Evolutionary conservation across 768 basidiomycete species (phyloP).

Genomic region (Amanita rubescens): DNA sequence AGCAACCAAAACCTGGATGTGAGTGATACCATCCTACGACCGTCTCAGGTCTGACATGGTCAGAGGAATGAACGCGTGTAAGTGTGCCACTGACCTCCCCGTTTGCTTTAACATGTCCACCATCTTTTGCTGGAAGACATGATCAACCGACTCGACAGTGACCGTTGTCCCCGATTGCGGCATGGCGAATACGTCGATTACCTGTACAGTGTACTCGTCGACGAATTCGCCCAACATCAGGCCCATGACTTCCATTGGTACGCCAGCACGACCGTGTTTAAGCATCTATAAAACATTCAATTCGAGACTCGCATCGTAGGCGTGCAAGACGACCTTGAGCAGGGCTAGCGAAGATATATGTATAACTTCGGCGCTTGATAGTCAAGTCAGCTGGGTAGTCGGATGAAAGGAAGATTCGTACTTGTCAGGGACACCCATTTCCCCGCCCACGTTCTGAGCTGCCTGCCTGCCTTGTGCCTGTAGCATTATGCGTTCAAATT

Average conservation of each 20-base stretch:
- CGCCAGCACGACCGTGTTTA: conserved; percentile 97
- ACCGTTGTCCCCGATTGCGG: conserved; percentile 97
- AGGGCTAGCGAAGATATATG: conserved; percentile 97
- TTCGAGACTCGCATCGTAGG: not conserved
- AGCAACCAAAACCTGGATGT: conserved; percentile 98
- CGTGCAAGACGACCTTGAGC: conserved; percentile 62
- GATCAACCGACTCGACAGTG: conserved; percentile 96
- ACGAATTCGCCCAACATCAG: conserved; percentile 97
- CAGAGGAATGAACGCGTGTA: not conserved
- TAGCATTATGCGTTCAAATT: conserved; percentile 43
- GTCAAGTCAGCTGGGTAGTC: not conserved
- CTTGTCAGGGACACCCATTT: conserved; percentile 55
- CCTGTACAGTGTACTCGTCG: conserved; percentile 93
- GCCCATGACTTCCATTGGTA: conserved; percentile 99
- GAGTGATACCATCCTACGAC: conserved; percentile 99
- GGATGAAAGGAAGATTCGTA: not conserved
- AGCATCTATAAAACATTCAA: conserved; percentile 67
- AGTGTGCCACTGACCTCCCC: conserved; percentile 55
- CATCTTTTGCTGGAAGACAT: conserved; percentile 98
- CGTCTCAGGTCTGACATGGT: conserved; percentile 73
- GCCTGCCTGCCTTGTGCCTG: conserved; percentile 37
- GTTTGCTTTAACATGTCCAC: conserved; percentile 99
- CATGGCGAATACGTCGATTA: conserved; percentile 98
- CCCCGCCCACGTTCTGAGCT: conserved; percentile 34
- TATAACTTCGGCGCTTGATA: conserved; percentile 78